Evolutionary conservation across 768 basidiomycete species (phyloP).

Genomic region (Suillus tomentosus): DNA sequence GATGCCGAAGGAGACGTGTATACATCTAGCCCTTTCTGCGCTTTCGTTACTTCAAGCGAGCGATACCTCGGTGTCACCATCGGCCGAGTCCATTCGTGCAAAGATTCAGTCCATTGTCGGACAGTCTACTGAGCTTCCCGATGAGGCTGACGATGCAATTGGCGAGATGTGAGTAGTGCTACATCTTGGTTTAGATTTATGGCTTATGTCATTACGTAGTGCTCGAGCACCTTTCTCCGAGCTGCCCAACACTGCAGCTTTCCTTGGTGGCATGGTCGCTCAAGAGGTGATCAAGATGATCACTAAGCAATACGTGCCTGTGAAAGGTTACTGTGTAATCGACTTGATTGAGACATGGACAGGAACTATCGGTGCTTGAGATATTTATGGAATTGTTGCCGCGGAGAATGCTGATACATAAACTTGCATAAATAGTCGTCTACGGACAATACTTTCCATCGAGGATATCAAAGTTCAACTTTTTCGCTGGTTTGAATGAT

Average conservation of each 20-base stretch:
- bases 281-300: slow-evolving; percentile 98
- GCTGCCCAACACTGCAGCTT: slow-evolving; percentile 90
- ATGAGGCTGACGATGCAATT: slow-evolving; percentile 57
- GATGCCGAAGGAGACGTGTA: slow-evolving; percentile 64
- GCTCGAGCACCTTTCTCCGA: slow-evolving; percentile 81
- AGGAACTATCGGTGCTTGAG: slow-evolving; percentile 44
- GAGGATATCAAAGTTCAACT: not conserved
- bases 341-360: slow-evolving; percentile 86
- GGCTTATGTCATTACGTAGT: slow-evolving; percentile 39
- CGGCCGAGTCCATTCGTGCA: slow-evolving; percentile 52
- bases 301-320: slow-evolving; percentile 92
- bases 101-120: slow-evolving; percentile 56
- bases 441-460: not conserved
- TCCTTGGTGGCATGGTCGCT: slow-evolving; percentile 91
- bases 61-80: slow-evolving; percentile 39
- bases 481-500: slow-evolving; percentile 9
- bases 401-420: too few species aligned
- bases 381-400: not conserved
- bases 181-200: not conserved
- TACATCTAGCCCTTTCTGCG: slow-evolving; percentile 76
- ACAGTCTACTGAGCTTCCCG: slow-evolving; percentile 49
- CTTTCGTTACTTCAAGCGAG: slow-evolving; percentile 38
- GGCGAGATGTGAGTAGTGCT: slow-evolving; percentile 73
- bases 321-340: slow-evolving; percentile 80
- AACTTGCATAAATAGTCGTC: not conserved